A percentile compares a stretch with the other conserved stretches of the same genome.
phyloP scores from a whole-genome alignment of 73 alveolate species.

The Paramecium caudatum region DNA sequence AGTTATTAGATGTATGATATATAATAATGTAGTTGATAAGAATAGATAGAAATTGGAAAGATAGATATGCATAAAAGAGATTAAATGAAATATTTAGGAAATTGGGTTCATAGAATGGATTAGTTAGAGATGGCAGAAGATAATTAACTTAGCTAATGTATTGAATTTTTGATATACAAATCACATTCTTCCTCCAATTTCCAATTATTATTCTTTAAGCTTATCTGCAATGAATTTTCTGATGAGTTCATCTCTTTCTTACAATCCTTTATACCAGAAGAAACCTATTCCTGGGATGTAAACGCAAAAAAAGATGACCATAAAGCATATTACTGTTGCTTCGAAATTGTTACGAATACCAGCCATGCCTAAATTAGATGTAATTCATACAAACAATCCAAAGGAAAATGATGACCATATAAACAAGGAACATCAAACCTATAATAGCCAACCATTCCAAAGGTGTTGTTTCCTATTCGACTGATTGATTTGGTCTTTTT shows the following conservation, averaged over 20 bases:
- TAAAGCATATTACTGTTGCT: conserved; percentile 37
- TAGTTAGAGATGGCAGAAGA: background rate
- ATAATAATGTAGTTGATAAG: no score
- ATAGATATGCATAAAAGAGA: background rate
- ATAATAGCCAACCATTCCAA: conserved; percentile 51
- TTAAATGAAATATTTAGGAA: background rate
- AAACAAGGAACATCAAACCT: background rate
- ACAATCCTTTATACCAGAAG: conserved; percentile 22
- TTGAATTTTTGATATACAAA: conserved; percentile 32
- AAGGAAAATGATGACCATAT: conserved; percentile 20
- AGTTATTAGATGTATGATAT: no score
- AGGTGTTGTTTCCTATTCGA: background rate
- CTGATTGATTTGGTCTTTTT: background rate
- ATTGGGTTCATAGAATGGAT: conserved; percentile 6
- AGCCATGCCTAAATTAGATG: conserved; percentile 38
- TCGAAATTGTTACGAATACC: conserved; percentile 23
- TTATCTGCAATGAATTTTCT: background rate
- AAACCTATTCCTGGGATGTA: conserved; percentile 37
- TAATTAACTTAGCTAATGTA: conserved; percentile 12
- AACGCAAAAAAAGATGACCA: conserved; percentile 32
- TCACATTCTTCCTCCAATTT: conserved; percentile 58
- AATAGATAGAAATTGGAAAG: no score
- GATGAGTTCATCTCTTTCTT: conserved; percentile 13
- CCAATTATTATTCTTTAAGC: background rate
- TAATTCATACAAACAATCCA: conserved; percentile 36